Percentiles rank a stretch among this genome's conserved stretches.
These are phyloP conservation scores for Ustilago trichophora DNA, from an alignment of 1,284 basidiomycete genomes.

Conservation along the genomic window DNA sequence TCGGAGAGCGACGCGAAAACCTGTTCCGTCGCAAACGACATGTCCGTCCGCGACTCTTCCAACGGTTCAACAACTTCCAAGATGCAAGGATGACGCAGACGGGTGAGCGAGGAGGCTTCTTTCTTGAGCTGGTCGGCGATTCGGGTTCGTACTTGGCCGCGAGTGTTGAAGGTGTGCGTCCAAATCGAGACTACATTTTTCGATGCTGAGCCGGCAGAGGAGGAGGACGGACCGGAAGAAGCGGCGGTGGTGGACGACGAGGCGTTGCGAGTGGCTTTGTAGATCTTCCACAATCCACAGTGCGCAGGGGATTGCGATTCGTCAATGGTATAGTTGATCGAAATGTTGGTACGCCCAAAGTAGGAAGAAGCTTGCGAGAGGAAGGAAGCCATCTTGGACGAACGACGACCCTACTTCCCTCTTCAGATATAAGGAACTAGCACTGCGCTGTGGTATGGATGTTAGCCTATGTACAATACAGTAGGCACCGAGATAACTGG, in stretches of 20 bases:
- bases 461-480: too few relatives aligned
- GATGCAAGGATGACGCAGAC: slow-evolving; percentile 90
- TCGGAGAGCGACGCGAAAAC: slow-evolving; percentile 49
- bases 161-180: slow-evolving; percentile 46
- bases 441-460: too few relatives aligned
- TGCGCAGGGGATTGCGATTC: slow-evolving; percentile 48
- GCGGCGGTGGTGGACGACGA: slow-evolving; percentile 11
- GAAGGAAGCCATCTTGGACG: slow-evolving; percentile 46
- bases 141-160: slow-evolving; percentile 39
- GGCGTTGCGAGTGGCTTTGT: slow-evolving; percentile 52
- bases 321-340: slow-evolving; percentile 61
- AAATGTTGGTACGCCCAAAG: slow-evolving; percentile 62
- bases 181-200: slow-evolving; percentile 54
- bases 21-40: slow-evolving; percentile 92
- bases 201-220: slow-evolving; percentile 1
- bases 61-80: slow-evolving; percentile 99
- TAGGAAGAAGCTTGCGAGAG: slow-evolving; percentile 57
- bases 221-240: too few relatives aligned
- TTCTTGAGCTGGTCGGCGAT: slow-evolving; percentile 62
- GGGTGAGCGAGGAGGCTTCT: slow-evolving; percentile 79
- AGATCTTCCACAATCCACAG: slow-evolving; percentile 63
- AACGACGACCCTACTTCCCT: too few relatives aligned
- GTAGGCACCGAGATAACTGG: background rate
- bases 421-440: too few relatives aligned
- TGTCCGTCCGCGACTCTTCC: slow-evolving; percentile 83